These are phyloP conservation scores for Blastomyces percursus DNA, from an alignment of 2,329 filamentous ascomycete species.

Conservation along the genomic window DNA sequence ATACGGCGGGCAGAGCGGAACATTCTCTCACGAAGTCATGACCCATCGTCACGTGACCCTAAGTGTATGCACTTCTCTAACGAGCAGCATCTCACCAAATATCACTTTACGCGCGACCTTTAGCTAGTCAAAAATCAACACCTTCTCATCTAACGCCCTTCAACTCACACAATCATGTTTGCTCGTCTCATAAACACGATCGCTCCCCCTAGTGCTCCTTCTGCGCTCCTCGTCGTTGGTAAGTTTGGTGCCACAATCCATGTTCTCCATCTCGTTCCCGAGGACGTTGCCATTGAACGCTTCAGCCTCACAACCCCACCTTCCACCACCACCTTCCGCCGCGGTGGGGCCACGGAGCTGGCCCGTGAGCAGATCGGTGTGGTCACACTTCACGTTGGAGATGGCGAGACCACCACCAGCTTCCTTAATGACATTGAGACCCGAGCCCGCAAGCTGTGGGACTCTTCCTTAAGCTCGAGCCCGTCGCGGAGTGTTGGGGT, in stretches of 20 bases:
- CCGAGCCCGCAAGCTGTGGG: background rate
- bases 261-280: background rate
- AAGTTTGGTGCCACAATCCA: background rate
- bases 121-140: too few species aligned
- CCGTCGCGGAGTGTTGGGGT: background rate
- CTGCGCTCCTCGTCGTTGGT: background rate
- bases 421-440: constrained; percentile 1
- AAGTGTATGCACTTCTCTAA: too few species aligned
- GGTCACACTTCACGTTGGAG: background rate
- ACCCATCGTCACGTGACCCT: too few species aligned
- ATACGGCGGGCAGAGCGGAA: too few species aligned
- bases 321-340: background rate
- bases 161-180: too few species aligned
- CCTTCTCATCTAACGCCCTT: too few species aligned
- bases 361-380: constrained; percentile 3
- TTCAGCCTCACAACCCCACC: background rate
- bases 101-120: too few species aligned
- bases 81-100: too few species aligned
- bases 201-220: background rate
- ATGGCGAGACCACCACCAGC: background rate
- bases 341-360: background rate
- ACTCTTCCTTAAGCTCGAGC: background rate
- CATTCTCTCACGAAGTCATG: too few species aligned
- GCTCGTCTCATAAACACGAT: too few species aligned
- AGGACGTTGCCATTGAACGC: constrained; percentile 3